Evolutionary conservation across 306 rosid species (phyloP), one percentile per base, ranked within the genome.

Genomic region (Astragalus membranaceus): DNA sequence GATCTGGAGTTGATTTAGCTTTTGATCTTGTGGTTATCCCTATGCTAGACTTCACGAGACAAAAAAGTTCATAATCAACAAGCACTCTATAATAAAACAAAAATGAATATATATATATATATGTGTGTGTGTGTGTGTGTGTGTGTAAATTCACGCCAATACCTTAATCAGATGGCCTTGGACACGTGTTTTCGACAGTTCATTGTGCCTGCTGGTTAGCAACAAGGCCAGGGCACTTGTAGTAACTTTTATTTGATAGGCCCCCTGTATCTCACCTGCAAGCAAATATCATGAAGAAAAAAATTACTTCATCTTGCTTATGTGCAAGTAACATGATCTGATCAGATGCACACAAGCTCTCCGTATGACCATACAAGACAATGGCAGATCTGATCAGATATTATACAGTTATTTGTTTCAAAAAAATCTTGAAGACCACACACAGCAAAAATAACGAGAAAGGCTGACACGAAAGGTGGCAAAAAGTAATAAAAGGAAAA

Each of bases 21-120:
- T 85, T 90, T 64, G 97, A 90, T 63, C 97, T 87, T 48, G 98
- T 93, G 59, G 90, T 90, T 75, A 93, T 85, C 65, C 97, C 98
- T 52, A 69, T 44, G 33, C 84, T 68, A 69, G 88, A 80, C 97
- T 93, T 76, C 64, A 78, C 8, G 72, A 37, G 23, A 64, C 30
- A 78, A 74, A 74, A 53, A 54, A 64, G 55, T 60, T 56, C 2
- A 49, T 46, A 72, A 72, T 76, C 75, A 76, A 69, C 36, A 59
- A 58, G 80, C 61, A 47, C 41, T 64, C 33, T 23, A 13, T 52
- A 69, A 58, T 35, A 54, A 67, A 35, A 16, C 44, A 67, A 51
- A 8, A 16, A 64, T 16, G 36, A 41, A 51, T 7, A 51, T 52
- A 60, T 32, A n/a, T 52, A 67, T 6, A 54, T 11, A 69, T 43